Base-by-base conservation (phyloP, 495 filamentous ascomycete species). In the Neurospora africana region DNA sequence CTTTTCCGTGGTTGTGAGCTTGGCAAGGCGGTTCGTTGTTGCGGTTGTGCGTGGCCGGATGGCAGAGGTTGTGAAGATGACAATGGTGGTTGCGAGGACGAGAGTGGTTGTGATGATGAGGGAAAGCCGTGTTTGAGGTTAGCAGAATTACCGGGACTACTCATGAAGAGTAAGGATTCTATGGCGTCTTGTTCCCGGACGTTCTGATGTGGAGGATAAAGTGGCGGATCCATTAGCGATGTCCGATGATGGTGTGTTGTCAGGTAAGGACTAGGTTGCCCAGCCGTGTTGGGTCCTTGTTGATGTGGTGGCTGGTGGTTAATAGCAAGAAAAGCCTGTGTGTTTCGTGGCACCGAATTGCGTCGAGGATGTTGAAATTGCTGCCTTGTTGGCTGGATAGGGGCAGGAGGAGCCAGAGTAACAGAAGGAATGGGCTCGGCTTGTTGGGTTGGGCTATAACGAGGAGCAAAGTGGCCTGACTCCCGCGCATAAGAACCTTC, bases 141-240 rank as follows among this genome's bases (percentile, higher is more conserved):
- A 72, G 86, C 86, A 4, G 92, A 91, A 77, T 93, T 92, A 15
- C 89, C 90, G 0, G 93, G 93, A 74, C 92, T 94, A 72, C 91
- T 92, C 91, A 97, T 93, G 81, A 93, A 94, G 27, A 96, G 83
- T 33, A 96, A 82, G 0, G 91, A 92, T 76, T 97, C 93, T 30
- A 96, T 89, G n/a, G 93, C 93, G 75, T 95, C 93, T 75, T 93
- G 88, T 76, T 97, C 93, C 76, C 91, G 90, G 2, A 82, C 79
- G 33, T 84, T 85, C 44, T 82, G 82, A 70, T 84, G 83, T 0
- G 83, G 83, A 13, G 84, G 84, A 65, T 83, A 84, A 7, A 84
- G 73, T 27, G 87, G 84, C 21, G 90, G 89, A 71, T 92, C 92
- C 47, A 89, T 84, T 44, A 87, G 88, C 15, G 89, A 88, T 15